A percentile compares a stretch with the other conserved stretches of the same genome.
phyloP scores from a whole-genome alignment of 352 stramenopile species.

The Phytopythium ostracodes region DNA sequence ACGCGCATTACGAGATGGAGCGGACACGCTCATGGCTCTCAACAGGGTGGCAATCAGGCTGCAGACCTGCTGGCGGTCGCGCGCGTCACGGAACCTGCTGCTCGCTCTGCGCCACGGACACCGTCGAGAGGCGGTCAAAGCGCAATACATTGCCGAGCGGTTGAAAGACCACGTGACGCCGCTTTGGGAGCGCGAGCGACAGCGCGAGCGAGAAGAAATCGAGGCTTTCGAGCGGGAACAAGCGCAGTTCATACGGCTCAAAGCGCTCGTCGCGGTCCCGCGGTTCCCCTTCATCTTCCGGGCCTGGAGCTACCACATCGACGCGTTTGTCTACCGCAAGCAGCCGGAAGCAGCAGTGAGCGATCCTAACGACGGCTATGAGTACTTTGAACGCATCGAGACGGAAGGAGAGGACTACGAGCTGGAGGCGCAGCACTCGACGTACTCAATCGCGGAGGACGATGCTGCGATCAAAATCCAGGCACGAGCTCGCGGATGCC shows the following conservation, averaged over 20 bases:
- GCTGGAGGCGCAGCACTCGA: constrained; percentile 31
- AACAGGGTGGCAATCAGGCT: constrained; percentile 31
- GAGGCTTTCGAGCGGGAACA: constrained; percentile 40
- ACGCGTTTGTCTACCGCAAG: constrained; percentile 3
- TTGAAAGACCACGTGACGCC: constrained; percentile 49
- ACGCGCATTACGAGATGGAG: background rate
- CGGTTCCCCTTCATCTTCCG: constrained; percentile 50
- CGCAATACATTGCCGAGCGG: constrained; percentile 57
- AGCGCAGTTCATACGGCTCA: constrained; percentile 25
- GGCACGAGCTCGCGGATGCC: constrained; percentile 27
- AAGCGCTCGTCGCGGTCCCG: constrained; percentile 29
- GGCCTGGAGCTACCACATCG: background rate
- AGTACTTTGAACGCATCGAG: constrained; percentile 40
- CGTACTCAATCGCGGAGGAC: constrained; percentile 67
- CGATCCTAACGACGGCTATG: constrained; percentile 27
- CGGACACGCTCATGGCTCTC: constrained; percentile 9
- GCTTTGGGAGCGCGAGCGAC: constrained; percentile 60
- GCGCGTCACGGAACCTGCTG: constrained; percentile 38
- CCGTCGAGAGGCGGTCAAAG: constrained; percentile 25
- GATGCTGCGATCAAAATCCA: constrained; percentile 45
- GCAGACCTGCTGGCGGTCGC: constrained; percentile 53
- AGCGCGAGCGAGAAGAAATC: constrained; percentile 44
- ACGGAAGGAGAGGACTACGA: constrained; percentile 9
- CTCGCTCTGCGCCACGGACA: constrained; percentile 28
- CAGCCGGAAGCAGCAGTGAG: background rate